Conservation (phyloP, 2,329 filamentous ascomycete genomes). For the Bisporella sp. region DNA sequence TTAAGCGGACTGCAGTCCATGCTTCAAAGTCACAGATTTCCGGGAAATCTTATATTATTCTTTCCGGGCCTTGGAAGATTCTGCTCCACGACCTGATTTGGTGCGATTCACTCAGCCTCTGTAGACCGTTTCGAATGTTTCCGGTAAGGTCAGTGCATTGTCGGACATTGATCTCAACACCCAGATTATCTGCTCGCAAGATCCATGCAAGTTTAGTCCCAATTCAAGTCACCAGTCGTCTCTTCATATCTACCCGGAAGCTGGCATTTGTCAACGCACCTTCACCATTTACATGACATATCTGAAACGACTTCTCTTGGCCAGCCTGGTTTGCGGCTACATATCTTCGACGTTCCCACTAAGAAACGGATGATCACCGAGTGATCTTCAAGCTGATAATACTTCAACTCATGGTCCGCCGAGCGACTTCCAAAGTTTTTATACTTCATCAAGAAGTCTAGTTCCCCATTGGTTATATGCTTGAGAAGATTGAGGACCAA, state of each 20-base stretch:
- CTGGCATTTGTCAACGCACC: constrained; percentile 15
- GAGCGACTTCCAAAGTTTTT: too few relatives aligned
- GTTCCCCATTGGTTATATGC: neutral
- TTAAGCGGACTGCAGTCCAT: constrained; percentile 15
- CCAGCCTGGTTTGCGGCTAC: constrained; percentile 19
- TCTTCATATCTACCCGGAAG: constrained; percentile 16
- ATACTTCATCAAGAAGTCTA: too few relatives aligned
- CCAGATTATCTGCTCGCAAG: constrained; percentile 17
- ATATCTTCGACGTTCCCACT: constrained; percentile 16
- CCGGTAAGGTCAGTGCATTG: constrained; percentile 28
- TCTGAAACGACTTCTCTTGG: constrained; percentile 22
- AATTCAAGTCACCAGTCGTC: neutral
- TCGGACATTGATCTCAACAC: constrained; percentile 22
- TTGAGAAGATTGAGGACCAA: neutral
- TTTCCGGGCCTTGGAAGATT: constrained; percentile 19
- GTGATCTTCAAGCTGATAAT: too few relatives aligned
- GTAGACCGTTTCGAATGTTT: constrained; percentile 26
- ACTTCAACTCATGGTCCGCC: too few relatives aligned
- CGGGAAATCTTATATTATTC: constrained; percentile 18
- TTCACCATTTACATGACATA: constrained; percentile 16
- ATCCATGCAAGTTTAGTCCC: constrained; percentile 15
- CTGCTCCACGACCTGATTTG: constrained; percentile 17
- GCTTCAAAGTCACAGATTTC: constrained; percentile 20
- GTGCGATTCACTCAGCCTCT: constrained; percentile 23
- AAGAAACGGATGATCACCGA: constrained; percentile 10